phyloP scores from a whole-genome alignment of 768 basidiomycete species.

The Macrolepiota dolichaula region DNA sequence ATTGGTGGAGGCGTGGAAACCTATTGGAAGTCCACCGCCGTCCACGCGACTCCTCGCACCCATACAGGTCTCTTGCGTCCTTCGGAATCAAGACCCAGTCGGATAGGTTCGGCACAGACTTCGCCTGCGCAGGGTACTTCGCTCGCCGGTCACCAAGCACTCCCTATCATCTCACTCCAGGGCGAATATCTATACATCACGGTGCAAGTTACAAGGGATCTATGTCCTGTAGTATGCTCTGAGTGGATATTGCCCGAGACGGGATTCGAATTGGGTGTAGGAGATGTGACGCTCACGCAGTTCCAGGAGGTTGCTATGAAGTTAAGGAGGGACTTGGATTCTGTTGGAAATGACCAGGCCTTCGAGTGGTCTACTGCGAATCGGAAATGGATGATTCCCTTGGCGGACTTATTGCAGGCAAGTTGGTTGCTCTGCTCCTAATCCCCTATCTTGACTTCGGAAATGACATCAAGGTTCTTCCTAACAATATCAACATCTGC shows the following conservation, averaged over 20 bases:
- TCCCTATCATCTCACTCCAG: slow-evolving; percentile 85
- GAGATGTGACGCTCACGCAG: slow-evolving; percentile 81
- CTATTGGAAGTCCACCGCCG: slow-evolving; percentile 91
- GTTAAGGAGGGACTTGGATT: slow-evolving; percentile 37
- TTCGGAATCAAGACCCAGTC: slow-evolving; percentile 35
- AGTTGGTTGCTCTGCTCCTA: slow-evolving; percentile 19
- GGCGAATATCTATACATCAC: slow-evolving; percentile 86
- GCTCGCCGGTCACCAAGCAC: slow-evolving; percentile 46
- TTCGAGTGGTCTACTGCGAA: slow-evolving; percentile 4
- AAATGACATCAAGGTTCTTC: slow-evolving; percentile 44
- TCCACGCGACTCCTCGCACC: slow-evolving; percentile 40
- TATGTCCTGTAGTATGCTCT: slow-evolving; percentile 82
- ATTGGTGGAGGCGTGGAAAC: slow-evolving; percentile 95
- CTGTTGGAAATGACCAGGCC: slow-evolving; percentile 15
- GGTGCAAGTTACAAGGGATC: slow-evolving; percentile 90
- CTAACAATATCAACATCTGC: slow-evolving; percentile 65
- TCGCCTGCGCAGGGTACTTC: slow-evolving; percentile 62
- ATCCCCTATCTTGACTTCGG: slow-evolving; percentile 2
- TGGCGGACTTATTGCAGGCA: slow-evolving; percentile 77
- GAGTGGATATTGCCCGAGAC: slow-evolving; percentile 74
- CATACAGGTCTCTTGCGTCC: slow-evolving; percentile 34
- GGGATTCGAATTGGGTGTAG: slow-evolving; percentile 73
- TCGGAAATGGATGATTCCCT: slow-evolving; percentile 54
- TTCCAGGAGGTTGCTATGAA: slow-evolving; percentile 64
- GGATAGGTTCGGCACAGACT: slow-evolving; percentile 56